Conservation (phyloP, 2,329 filamentous ascomycete species). For the Colletotrichum truncatum region DNA sequence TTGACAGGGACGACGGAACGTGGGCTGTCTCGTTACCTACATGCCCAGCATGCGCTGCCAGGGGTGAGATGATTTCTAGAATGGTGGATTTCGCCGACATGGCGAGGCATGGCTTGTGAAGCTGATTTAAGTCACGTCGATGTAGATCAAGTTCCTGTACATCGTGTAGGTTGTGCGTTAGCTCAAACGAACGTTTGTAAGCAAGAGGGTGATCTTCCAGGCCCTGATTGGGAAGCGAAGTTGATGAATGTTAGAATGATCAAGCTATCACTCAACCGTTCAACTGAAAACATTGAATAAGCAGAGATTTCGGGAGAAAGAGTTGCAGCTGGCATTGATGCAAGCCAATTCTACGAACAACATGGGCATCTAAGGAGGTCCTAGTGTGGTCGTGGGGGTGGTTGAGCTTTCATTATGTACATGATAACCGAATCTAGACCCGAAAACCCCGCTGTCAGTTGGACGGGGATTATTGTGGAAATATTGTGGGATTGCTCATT, state of each 20-base stretch:
- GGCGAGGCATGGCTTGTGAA: background rate
- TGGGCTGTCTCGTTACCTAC: no score
- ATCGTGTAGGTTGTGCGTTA: no score
- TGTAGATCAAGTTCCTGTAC: background rate
- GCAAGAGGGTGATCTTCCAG: background rate
- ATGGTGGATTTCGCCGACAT: slow-evolving; percentile 5
- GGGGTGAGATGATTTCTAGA: slow-evolving; percentile 12
- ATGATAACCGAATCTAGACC: no score
- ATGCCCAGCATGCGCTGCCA: slow-evolving; percentile 7
- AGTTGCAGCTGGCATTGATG: background rate
- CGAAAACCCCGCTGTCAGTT: background rate
- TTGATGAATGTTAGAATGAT: background rate
- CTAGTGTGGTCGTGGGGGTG: no score
- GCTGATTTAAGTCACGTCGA: background rate
- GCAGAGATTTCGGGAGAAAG: background rate
- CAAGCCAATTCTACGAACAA: background rate
- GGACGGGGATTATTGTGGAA: background rate
- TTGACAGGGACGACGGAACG: background rate
- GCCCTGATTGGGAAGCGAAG: background rate
- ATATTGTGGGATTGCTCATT: slow-evolving; percentile 1
- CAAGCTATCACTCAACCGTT: background rate
- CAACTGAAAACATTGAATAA: background rate
- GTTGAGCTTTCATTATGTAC: no score
- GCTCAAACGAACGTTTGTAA: no score
- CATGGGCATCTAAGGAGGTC: slow-evolving; percentile 10